These are phyloP conservation scores for Pseudevernia furfuracea DNA, from an alignment of 495 filamentous ascomycete species.

Conservation along the genomic window DNA sequence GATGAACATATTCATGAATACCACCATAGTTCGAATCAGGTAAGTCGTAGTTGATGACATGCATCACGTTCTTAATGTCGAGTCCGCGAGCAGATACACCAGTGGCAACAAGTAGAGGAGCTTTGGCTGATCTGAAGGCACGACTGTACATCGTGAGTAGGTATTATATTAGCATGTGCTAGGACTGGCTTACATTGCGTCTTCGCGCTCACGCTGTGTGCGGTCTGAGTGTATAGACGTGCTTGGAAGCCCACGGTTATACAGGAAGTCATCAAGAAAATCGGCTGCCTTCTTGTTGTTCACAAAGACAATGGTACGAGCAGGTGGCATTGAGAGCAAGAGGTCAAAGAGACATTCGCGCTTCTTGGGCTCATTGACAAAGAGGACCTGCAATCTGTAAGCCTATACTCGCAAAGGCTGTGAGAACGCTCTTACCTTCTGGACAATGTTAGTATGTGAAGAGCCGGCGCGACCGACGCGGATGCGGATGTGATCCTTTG, in stretches of 20 bases:
- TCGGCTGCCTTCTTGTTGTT: constrained; percentile 71
- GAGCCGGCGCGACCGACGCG: constrained; percentile 79
- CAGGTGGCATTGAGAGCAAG: constrained; percentile 55
- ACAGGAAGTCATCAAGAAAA: constrained; percentile 78
- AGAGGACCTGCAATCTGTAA: constrained; percentile 44
- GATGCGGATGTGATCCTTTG: constrained; percentile 63
- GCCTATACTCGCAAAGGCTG: not conserved
- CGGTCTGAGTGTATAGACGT: constrained; percentile 83
- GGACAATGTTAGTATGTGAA: constrained; percentile 69
- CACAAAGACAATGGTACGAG: constrained; percentile 86
- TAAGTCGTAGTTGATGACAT: constrained; percentile 90
- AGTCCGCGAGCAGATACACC: constrained; percentile 83
- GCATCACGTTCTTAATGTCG: constrained; percentile 76
- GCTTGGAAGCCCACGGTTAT: constrained; percentile 65
- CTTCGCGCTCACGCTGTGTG: constrained; percentile 87
- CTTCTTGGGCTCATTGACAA: constrained; percentile 55
- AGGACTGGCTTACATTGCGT: constrained; percentile 60
- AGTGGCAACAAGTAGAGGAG: constrained; percentile 77
- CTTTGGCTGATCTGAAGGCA: constrained; percentile 64
- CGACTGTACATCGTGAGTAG: constrained; percentile 43
- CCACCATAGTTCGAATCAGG: constrained; percentile 65
- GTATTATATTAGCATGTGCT: not conserved
- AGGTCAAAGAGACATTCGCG: constrained; percentile 64
- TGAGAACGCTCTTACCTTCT: constrained; percentile 40
- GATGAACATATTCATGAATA: constrained; percentile 88